Percentiles rank a stretch among this genome's conserved stretches.
Evolutionary conservation across 2,329 filamentous ascomycete species (phyloP).

Genomic region (Penicillium italicum): DNA sequence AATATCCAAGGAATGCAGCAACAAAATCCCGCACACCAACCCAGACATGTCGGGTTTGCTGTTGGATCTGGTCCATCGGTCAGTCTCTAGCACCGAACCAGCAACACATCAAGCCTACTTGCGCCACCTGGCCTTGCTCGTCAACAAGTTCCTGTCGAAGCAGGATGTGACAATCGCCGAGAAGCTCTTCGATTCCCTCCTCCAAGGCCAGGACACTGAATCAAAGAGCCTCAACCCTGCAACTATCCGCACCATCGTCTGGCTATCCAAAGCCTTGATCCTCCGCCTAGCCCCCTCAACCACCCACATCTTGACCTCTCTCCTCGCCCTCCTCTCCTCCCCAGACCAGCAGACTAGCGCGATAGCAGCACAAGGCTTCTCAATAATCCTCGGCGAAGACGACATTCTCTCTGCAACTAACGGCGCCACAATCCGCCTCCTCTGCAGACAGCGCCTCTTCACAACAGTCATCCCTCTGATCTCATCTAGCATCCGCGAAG

Average conservation of each 20-base stretch:
- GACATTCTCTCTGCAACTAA: constrained; percentile 60
- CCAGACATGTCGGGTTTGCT: constrained; percentile 36
- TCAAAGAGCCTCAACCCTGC: constrained; percentile 31
- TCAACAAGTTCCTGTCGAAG: constrained; percentile 42
- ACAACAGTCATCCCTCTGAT: constrained; percentile 57
- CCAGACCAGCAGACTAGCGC: constrained; percentile 48
- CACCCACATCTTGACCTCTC: constrained; percentile 50
- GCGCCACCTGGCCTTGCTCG: constrained; percentile 41
- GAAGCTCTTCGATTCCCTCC: constrained; percentile 32
- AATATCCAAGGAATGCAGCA: constrained; percentile 40
- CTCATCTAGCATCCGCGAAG: constrained; percentile 49
- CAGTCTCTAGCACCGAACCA: constrained; percentile 28
- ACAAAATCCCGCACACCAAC: constrained; percentile 30
- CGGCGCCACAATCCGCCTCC: constrained; percentile 58
- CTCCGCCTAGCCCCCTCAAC: constrained; percentile 51
- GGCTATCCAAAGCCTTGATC: constrained; percentile 58
- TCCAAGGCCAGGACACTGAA: constrained; percentile 19
- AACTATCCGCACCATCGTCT: constrained; percentile 56
- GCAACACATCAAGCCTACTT: constrained; percentile 41
- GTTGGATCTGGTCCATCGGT: constrained; percentile 35
- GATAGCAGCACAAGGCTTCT: constrained; percentile 55
- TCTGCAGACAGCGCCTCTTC: constrained; percentile 64
- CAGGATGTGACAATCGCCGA: constrained; percentile 31
- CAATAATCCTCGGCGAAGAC: constrained; percentile 57
- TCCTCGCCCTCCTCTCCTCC: constrained; percentile 45